phyloP scores from a whole-genome alignment of 2,329 filamentous ascomycete genomes.

The Verruconis gallopava region DNA sequence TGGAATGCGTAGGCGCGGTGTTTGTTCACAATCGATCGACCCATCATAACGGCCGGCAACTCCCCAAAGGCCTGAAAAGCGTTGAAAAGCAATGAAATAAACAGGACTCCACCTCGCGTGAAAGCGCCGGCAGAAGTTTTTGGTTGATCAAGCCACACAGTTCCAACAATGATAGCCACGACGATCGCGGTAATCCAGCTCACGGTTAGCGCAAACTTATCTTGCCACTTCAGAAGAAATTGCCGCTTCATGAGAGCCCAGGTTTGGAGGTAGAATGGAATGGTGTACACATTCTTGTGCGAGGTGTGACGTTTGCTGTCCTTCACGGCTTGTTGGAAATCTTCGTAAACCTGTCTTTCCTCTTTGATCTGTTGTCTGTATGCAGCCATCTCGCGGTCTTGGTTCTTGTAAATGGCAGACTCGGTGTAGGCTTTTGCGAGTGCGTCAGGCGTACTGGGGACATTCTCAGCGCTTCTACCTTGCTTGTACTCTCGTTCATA shows the following conservation, averaged over 20 bases:
- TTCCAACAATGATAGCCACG: conserved; percentile 67
- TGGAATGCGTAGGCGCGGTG: conserved; percentile 76
- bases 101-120: conserved; percentile 68
- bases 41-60: conserved; percentile 60
- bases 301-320: conserved; percentile 67
- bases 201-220: conserved; percentile 62
- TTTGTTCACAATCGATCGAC: conserved; percentile 67
- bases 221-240: conserved; percentile 75
- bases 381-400: conserved; percentile 52
- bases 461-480: conserved; percentile 51
- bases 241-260: conserved; percentile 76
- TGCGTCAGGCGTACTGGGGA: conserved; percentile 54
- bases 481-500: conserved; percentile 66
- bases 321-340: conserved; percentile 61
- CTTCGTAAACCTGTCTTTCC: conserved; percentile 56
- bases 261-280: conserved; percentile 71
- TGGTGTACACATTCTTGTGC: conserved; percentile 65
- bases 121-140: conserved; percentile 56
- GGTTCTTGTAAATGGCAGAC: conserved; percentile 43
- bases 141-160: conserved; percentile 61
- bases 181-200: conserved; percentile 60
- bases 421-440: conserved; percentile 57
- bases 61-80: conserved; percentile 79
- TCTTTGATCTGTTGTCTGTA: conserved; percentile 54
- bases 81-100: conserved; percentile 70